Evolutionary conservation across 164 flowering plant genomes (phyloP).

Genomic region (Akebia trifoliata): DNA sequence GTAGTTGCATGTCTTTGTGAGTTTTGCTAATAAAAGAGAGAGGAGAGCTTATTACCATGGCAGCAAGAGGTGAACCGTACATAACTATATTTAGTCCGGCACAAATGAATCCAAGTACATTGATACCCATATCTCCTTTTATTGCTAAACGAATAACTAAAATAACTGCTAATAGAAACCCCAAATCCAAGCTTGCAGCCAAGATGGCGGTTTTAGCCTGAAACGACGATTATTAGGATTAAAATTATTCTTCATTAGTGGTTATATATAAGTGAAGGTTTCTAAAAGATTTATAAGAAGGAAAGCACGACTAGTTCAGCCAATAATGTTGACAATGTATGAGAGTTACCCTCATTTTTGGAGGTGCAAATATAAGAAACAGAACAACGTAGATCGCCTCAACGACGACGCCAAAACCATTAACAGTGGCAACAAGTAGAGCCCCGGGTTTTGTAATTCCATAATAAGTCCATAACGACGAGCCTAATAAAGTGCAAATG

Average conservation of each 20-base stretch:
- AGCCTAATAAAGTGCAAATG: conserved; percentile 35
- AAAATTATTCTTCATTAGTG: no score
- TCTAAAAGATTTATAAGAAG: no score
- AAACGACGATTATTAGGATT: neutral
- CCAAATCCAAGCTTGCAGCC: conserved; percentile 27
- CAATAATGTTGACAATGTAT: neutral
- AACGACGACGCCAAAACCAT: conserved; percentile 43
- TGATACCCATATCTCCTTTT: conserved; percentile 23
- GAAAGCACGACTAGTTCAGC: no score
- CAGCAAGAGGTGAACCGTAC: conserved; percentile 50
- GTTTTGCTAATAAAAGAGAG: no score
- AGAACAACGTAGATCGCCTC: conserved; percentile 34
- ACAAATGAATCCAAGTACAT: conserved; percentile 30
- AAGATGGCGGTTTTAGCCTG: conserved; percentile 32
- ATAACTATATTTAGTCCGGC: conserved; percentile 39
- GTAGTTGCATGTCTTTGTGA: no score
- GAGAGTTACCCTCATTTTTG: conserved; percentile 29
- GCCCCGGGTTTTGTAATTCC: conserved; percentile 42
- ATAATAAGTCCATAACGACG: conserved; percentile 50
- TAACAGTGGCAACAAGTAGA: conserved; percentile 49
- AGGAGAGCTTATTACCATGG: conserved; percentile 33
- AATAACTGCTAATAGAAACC: conserved; percentile 25
- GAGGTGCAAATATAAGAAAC: conserved; percentile 45
- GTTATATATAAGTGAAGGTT: no score
- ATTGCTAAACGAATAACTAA: conserved; percentile 22